Base-by-base conservation (phyloP, 2,329 filamentous ascomycete genomes). In the Fonsecaea pugnacius region DNA sequence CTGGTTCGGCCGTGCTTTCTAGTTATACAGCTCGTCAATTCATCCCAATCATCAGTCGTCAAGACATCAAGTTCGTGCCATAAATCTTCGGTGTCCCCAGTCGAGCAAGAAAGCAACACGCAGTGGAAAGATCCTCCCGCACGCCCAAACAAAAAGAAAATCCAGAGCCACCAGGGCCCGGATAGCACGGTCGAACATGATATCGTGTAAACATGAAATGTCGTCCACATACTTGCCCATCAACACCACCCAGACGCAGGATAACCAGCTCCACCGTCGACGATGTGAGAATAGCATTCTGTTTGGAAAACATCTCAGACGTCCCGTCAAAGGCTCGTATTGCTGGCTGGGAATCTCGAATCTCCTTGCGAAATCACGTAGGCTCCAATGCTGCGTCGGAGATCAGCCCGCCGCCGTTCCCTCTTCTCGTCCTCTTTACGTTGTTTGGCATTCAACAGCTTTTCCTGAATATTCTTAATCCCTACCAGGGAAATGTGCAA, bases 371-470 rank as follows among this genome's bases (percentile, higher is more conserved):
- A 60, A 35, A 78, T 67, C 12, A 79, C 77, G 61, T 77, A 75
- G 16, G 74, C 73, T 1, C 82, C 82, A 70, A 88, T 88, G 61
- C 80, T 84, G 61, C 80, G 78, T 67, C 85, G 81, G 57, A 88
- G 75, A 63, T 76, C 79, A 66, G 84, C 78, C 65, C 85, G 77
- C 64, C 83, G 76, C 67, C 79, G 82, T 72, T 87, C 83, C 58
- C 79, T 78, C 66, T 76, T 79, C 60, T 77, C 74, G 63, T 83
- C 79, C 56, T 79, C 78, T 55, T 78, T 77, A 58, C 73, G 72
- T 67, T 77, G 76, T 64, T 76, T 75, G n/a, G 75, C 71, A 50
- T 81, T 79, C 40, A 76, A 73, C 7, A 86, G 66, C 57, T 78
- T 79, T 48, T 80, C 78, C 52, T 80, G 80, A 51, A 87, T 73